Base-by-base conservation (phyloP, 2,329 filamentous ascomycete species). In the Cordyceps cateniannulata region DNA sequence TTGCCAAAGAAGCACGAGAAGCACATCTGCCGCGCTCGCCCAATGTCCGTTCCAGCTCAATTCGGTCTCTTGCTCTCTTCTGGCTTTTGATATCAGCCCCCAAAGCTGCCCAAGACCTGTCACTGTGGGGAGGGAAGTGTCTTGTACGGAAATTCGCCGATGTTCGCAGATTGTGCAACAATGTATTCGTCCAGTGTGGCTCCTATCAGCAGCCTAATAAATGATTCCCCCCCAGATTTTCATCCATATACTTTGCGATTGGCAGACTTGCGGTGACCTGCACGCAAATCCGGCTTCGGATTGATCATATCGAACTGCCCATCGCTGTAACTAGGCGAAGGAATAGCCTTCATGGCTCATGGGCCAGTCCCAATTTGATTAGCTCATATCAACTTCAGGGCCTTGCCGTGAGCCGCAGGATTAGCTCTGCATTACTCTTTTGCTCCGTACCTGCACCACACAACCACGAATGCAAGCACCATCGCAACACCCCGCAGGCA, bases 361-460 rank as follows among this genome's bases (percentile, higher is more conserved):
- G 12, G 10, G 40, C 47, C 56, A 59, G 56, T 20, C 56, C 56
- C n/a, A 59, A 51, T 59, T 16, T 51, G 47, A 44, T 16, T 59
- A 59, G 56, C 35, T 20, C 25, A 10, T 32, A 24, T 59, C 47
- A 44, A 29, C 35, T 59, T 16, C 35, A 59, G 56, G 47, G 25
- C 47, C 35, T 51, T 59, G 56, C 56, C 56, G 56, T 59, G 56
- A 59, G 47, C 56, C 47, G 56, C 47, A 59, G 55, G 24, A 51
- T 59, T 59, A 51, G 47, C 56, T 49, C 22, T 32, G 24, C 32
- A 51, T 25, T 44, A 25, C 35, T 42, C 45, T 38, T 32, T 14
- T 40, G 14, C 22, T 22, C 32, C 35, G 56, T 59, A 51, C 56
- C 56, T 51, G 56, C 56, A 51, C 56, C 25, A 56, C 20, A 38